Evolutionary conservation across 768 basidiomycete genomes (phyloP).

Genomic region (Rubroboletus pulcherrimus): DNA sequence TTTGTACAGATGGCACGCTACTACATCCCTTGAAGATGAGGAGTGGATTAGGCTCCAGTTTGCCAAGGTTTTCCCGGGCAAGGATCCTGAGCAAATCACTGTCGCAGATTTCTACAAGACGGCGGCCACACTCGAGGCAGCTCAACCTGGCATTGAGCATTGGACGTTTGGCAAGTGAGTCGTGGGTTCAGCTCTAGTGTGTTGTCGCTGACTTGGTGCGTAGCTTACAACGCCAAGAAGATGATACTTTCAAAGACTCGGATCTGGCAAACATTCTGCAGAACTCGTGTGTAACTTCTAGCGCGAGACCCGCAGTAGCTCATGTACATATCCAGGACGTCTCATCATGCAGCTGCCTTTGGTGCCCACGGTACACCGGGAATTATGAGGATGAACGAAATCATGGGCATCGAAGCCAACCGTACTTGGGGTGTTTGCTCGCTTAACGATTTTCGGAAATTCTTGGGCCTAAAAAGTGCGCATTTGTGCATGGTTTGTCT

Average conservation of each 20-base stretch:
- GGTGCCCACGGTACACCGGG: conserved; percentile 73
- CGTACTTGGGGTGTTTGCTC: conserved; percentile 79
- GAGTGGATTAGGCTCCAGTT: conserved; percentile 59
- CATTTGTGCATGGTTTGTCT: neutral
- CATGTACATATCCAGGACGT: conserved; percentile 44
- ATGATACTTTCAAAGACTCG: conserved; percentile 61
- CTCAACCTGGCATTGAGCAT: conserved; percentile 45
- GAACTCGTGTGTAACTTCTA: conserved; percentile 49
- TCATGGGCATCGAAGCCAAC: conserved; percentile 80
- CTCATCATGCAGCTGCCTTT: conserved; percentile 69
- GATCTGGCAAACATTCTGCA: conserved; percentile 67
- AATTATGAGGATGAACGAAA: conserved; percentile 73
- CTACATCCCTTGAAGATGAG: conserved; percentile 68
- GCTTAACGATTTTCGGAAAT: conserved; percentile 81
- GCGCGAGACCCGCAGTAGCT: neutral
- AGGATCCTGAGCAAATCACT: conserved; percentile 45
- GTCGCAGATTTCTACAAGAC: conserved; percentile 49
- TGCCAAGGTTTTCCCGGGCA: conserved; percentile 49
- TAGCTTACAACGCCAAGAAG: conserved; percentile 57
- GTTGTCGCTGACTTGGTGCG: neutral
- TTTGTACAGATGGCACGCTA: conserved; percentile 83
- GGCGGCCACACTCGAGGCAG: conserved; percentile 35
- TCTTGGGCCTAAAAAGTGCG: conserved; percentile 73
- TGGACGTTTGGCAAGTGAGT: conserved; percentile 68
- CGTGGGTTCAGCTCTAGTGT: neutral